Conservation (phyloP, 2,329 filamentous ascomycete genomes). For the Microcyclospora pomicola region DNA sequence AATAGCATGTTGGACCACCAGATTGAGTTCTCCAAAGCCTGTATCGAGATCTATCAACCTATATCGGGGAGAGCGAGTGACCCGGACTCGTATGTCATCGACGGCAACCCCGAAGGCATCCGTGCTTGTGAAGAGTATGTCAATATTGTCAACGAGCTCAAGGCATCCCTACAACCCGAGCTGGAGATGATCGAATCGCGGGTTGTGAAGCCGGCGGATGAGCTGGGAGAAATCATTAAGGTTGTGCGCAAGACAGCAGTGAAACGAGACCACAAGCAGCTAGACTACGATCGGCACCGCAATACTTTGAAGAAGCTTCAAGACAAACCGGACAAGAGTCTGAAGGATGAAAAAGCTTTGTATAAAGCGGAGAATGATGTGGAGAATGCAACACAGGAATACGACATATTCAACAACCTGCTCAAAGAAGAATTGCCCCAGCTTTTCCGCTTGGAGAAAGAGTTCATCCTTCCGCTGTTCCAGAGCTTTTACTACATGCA, state of each 20-base stretch:
- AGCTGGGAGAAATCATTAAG: slow-evolving; percentile 90
- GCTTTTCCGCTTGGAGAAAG: slow-evolving; percentile 74
- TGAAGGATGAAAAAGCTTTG: slow-evolving; percentile 94
- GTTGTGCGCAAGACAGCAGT: slow-evolving; percentile 73
- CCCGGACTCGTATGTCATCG: slow-evolving; percentile 64
- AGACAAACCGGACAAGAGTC: slow-evolving; percentile 89
- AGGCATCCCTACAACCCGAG: slow-evolving; percentile 77
- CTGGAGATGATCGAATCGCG: slow-evolving; percentile 93
- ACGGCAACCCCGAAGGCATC: slow-evolving; percentile 88
- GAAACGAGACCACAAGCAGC: slow-evolving; percentile 94
- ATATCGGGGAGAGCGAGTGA: slow-evolving; percentile 94
- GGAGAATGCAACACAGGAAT: slow-evolving; percentile 86
- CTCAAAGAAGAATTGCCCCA: slow-evolving; percentile 92
- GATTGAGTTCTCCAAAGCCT: slow-evolving; percentile 94
- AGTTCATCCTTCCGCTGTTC: slow-evolving; percentile 95
- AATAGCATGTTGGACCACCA: slow-evolving; percentile 96
- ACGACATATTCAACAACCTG: slow-evolving; percentile 94
- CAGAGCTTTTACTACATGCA: slow-evolving; percentile 99
- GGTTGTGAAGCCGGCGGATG: slow-evolving; percentile 82
- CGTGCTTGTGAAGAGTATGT: slow-evolving; percentile 95
- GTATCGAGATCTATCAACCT: slow-evolving; percentile 93
- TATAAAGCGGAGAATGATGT: slow-evolving; percentile 91
- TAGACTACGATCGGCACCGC: slow-evolving; percentile 86
- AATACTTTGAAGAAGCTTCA: slow-evolving; percentile 80
- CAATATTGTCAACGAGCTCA: slow-evolving; percentile 73